Conservation (phyloP, 2,329 filamentous ascomycete genomes). For the Alternaria sp. region DNA sequence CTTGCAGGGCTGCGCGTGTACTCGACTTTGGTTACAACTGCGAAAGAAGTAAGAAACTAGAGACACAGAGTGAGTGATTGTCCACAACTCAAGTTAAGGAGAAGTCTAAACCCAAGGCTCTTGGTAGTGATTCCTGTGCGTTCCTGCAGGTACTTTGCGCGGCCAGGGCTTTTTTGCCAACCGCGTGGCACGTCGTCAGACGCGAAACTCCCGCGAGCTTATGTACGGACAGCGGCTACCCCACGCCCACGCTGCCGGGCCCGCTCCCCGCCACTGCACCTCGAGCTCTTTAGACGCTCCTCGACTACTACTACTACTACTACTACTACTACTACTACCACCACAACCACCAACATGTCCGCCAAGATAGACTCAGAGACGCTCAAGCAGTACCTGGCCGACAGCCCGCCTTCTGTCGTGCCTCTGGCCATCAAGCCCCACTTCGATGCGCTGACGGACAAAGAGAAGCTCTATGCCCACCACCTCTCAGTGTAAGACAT, state of each 20-base stretch:
- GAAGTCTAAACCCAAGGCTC: background rate
- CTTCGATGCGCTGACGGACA: slow-evolving; percentile 78
- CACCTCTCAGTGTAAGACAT: slow-evolving; percentile 55
- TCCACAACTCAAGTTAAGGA: background rate
- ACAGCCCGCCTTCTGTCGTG: slow-evolving; percentile 88
- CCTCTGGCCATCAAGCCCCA: slow-evolving; percentile 90
- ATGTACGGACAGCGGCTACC: background rate
- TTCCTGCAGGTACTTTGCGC: background rate
- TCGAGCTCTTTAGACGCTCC: background rate
- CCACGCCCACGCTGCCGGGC: background rate
- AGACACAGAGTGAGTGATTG: background rate
- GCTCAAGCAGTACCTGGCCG: slow-evolving; percentile 80
- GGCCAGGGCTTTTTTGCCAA: background rate
- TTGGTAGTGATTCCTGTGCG: background rate
- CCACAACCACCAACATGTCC: slow-evolving; percentile 27
- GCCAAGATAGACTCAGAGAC: slow-evolving; percentile 54
- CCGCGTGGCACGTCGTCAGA: background rate
- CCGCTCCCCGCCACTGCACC: slow-evolving; percentile 1
- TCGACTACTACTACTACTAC: background rate
- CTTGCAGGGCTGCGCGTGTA: background rate
- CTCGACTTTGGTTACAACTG: background rate
- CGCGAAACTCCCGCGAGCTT: background rate
- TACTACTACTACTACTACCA: background rate
- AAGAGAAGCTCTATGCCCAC: slow-evolving; percentile 90
- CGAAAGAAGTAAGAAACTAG: background rate